Evolutionary conservation across 352 stramenopile species (phyloP), one percentile per base, ranked within the genome.

Genomic region (Phytophthora megakarya): DNA sequence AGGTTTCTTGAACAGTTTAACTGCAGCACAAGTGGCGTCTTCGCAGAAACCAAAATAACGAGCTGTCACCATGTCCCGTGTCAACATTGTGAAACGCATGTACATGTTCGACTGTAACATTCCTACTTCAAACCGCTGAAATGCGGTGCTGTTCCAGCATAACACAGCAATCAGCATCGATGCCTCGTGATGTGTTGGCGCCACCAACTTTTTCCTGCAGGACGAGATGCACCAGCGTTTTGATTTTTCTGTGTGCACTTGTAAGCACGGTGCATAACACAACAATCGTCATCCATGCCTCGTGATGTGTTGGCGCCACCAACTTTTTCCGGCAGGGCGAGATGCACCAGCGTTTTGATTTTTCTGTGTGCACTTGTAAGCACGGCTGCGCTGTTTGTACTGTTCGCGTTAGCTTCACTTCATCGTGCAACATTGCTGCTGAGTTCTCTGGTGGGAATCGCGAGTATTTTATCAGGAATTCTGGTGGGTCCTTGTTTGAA

Each of bases 291-390:
- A 32, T 38, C 10, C 13, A 75, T 71, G 59, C 23, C 47, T 25
- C 49, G 43, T 16, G 70, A 66, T 15, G 33, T 75, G 3, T 43
- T 85, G 43, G 43, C 65, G 32, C 52, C 81, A 32, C 81, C 78
- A 33, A 13, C 50, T 28, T 86, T 87, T 46, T 77, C 65, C 22
- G 78, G 68, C 56, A 72, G 70, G 47, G 80, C 77, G n/a, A 77
- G 75, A 54, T 86, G 75, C 35, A 69, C 65, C 18, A 76, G 68
- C 18, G 44, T 57, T 16, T 51, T 70, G 2, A 3, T 89, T 10
- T 37, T 89, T 39, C 26, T 89, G 6, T 25, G 78, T 7, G 81
- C 88, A 51, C 18, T 87, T 18, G 30, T 38, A 9, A 73, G 72
- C 19, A 78, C 76, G 15, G 38, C 48, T 13, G 60, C 68, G 11